Evolutionary conservation across 257 asterid species (phyloP), one percentile per base, ranked within the genome.

Genomic region (Marsdenia floribunda): DNA sequence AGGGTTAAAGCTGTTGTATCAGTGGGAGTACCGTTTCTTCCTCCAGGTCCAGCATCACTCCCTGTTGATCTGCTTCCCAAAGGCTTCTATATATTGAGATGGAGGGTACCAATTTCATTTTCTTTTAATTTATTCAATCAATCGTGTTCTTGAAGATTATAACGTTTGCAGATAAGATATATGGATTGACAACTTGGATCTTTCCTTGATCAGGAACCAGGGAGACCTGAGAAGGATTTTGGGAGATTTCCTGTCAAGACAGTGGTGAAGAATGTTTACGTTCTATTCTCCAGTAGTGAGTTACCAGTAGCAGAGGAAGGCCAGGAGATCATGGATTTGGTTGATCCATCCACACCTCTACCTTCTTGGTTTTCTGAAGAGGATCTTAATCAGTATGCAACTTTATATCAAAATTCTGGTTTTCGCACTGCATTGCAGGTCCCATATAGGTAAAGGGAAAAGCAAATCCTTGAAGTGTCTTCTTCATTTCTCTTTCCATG

Each of bases 241-340:
- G 70, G 87, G 49, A 85, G 91, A 13, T 80, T 86, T 13, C 87
- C 81, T 24, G 58, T 79, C 7, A 82, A 83, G 70, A 90, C 93
- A 9, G 91, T 86, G 71, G 84, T 90, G 60, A 80, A 86, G 68
- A 88, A 88, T 10, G 79, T 90, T 64, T 90, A 88, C 73, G 79
- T 83, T 61, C 89, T 90, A 0, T 90, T 88, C 83, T 85, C 93
- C 7, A 44, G 76, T 19, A 77, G 83, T 71, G 87, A 86, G 63
- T 72, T 88, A 55, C 93, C 91, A 21, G 81, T 79, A 35, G 96
- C 96, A 49, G 19, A 52, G 3, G 87, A 83, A 64, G 80, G 80
- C 52, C 85, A 88, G 73, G 96, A 88, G 77, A 80, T 90, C 33
- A 85, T 90, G 96, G 93, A 87, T 71, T 19, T 80, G 60, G 85